Evolutionary conservation across 495 filamentous ascomycete species (phyloP), one percentile per base, ranked within the genome.

Genomic region (Lepidopterella palustris): DNA sequence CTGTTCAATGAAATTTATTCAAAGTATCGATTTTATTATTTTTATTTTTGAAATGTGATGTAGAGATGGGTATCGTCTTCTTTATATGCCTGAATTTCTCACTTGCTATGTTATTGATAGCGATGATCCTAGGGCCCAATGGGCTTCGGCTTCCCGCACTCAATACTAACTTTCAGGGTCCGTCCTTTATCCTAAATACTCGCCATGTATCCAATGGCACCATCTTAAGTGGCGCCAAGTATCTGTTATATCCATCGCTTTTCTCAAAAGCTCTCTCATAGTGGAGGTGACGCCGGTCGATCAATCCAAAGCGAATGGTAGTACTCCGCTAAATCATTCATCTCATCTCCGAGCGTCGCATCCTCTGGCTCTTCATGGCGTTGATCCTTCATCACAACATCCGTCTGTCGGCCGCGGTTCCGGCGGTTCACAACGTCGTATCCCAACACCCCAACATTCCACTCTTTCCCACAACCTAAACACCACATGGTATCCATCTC

Each of bases 251-350:
- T n/a, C n/a, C n/a, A n/a, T n/a, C n/a, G n/a, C n/a, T n/a, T n/a
- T n/a, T n/a, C n/a, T n/a, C n/a, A n/a, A n/a, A n/a, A n/a, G n/a
- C 9, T 18, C 3, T 42, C 9, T 42, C 35, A 42, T 15, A 18
- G 13, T 42, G 26, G 15, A 50, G 47, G 47, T 5, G 21, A 13
- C 9, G 47, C 18, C 47, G 47, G 47, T 6, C 47, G 47, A 27
- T 50, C 47, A 15, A 27, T 27, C 47, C 47, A 50, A 13, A 50
- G 47, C 47, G 47, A 50, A 15, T 50, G 47, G 25, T 50, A 50
- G 26, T 50, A 50, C 23, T 27, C 25, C 47, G 47, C 47, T 5
- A 50, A 27, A 25, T 50, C 47, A 13, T 50, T 50, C 21, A 50
- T 24, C 47, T 50, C 47, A 27, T 50, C 47, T 24, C 47, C 47